A percentile compares a stretch with the other conserved stretches of the same genome.
These are phyloP conservation scores for Solanum commersonii DNA, from an alignment of 257 asterid species.

Conservation along the genomic window DNA sequence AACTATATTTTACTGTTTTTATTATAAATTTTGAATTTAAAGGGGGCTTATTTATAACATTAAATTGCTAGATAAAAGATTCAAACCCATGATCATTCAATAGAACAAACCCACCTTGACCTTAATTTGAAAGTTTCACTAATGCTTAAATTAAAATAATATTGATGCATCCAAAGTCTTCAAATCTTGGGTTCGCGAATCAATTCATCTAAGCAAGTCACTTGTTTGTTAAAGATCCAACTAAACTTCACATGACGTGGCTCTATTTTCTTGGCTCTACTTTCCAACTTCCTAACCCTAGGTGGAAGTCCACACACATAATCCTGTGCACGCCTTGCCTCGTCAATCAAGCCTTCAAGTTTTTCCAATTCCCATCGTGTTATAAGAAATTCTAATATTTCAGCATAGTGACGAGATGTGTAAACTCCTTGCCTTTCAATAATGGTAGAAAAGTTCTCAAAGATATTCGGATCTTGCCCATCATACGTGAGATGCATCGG, in stretches of 20 bases:
- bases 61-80: too few relatives aligned
- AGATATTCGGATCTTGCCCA: conserved; percentile 15
- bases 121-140: too few relatives aligned
- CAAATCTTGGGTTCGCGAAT: not conserved
- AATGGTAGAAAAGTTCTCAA: conserved; percentile 13
- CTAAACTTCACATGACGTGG: conserved; percentile 5
- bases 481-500: conserved; percentile 27
- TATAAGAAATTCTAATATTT: conserved; percentile 19
- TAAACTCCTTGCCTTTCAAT: conserved; percentile 7
- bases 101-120: too few relatives aligned
- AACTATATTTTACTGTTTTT: too few relatives aligned
- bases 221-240: conserved; percentile 16
- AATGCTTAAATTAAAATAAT: too few relatives aligned
- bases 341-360: conserved; percentile 10
- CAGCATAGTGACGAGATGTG: conserved; percentile 12
- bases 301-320: conserved; percentile 18
- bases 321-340: conserved; percentile 19
- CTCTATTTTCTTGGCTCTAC: conserved; percentile 2
- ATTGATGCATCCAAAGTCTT: too few relatives aligned
- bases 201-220: not conserved
- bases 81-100: too few relatives aligned
- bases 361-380: conserved; percentile 21
- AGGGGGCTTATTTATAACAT: too few relatives aligned
- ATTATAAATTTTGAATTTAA: too few relatives aligned
- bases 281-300: conserved; percentile 11